Evolutionary conservation across 2,329 filamentous ascomycete genomes (phyloP).

Genomic region (Tolypocladium tundrense): DNA sequence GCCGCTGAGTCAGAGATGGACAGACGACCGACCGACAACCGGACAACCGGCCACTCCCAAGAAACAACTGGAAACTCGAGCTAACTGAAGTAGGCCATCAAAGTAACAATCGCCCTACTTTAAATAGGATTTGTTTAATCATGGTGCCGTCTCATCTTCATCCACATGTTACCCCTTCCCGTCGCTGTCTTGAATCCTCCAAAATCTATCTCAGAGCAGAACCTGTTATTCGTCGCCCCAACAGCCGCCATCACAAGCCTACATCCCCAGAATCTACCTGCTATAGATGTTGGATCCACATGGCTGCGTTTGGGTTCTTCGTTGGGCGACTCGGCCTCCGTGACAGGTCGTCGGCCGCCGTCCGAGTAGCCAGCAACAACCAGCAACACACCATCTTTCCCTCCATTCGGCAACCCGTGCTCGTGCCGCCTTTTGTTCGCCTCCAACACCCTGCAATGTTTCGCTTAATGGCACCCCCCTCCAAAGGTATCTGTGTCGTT

Average conservation of each 20-base stretch:
- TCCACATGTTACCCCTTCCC: background rate
- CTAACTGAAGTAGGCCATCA: too few species aligned
- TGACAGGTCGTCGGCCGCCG: background rate
- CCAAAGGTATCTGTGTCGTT: background rate
- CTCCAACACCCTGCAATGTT: slow-evolving; percentile 1
- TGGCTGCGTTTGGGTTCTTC: background rate
- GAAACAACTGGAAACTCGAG: background rate
- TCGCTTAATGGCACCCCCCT: background rate
- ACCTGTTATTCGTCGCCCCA: background rate
- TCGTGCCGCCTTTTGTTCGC: background rate
- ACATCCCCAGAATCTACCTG: background rate
- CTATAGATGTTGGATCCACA: background rate
- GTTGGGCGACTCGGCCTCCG: background rate
- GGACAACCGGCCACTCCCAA: too few species aligned
- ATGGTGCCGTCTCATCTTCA: background rate
- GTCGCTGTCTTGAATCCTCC: background rate
- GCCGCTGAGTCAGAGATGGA: background rate
- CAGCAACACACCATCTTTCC: background rate
- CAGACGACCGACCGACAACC: too few species aligned
- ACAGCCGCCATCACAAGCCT: background rate
- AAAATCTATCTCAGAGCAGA: background rate
- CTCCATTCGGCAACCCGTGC: background rate
- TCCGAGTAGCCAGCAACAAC: background rate
- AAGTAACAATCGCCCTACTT: background rate
- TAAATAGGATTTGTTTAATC: background rate